phyloP scores from a whole-genome alignment of 2,329 filamentous ascomycete genomes.

The Fusarium kyushuense region DNA sequence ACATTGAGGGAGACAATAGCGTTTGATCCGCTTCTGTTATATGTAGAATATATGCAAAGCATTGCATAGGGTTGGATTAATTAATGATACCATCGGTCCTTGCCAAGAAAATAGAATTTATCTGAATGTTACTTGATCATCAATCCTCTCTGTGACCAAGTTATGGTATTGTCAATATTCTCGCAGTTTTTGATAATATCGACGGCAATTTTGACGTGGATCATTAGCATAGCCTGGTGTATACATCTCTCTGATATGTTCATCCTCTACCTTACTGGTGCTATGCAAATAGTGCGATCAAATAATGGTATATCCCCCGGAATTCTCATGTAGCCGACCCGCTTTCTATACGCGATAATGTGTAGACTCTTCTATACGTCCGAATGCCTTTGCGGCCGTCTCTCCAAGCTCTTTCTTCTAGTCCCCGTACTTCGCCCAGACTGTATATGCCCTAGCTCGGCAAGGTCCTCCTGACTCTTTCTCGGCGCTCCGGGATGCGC shows the following conservation, averaged over 20 bases:
- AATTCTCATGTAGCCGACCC: neutral
- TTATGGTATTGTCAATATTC: neutral
- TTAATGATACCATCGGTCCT: constrained; percentile 20
- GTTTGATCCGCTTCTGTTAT: constrained; percentile 19
- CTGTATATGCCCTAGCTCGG: constrained; percentile 50
- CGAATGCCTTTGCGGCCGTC: constrained; percentile 28
- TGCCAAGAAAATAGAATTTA: neutral
- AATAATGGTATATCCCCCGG: constrained; percentile 28
- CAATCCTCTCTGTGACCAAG: too few species aligned
- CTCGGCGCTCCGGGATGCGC: constrained; percentile 46
- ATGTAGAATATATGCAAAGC: neutral
- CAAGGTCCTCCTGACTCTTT: constrained; percentile 53
- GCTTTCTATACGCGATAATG: neutral
- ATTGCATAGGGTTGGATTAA: constrained; percentile 8
- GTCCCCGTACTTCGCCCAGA: constrained; percentile 50
- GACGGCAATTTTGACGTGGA: neutral
- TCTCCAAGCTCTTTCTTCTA: constrained; percentile 47
- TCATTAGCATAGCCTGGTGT: neutral
- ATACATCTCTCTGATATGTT: neutral
- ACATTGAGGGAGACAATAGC: constrained; percentile 15
- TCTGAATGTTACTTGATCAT: neutral
- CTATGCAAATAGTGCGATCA: neutral
- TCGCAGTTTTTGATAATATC: neutral
- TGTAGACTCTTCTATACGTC: constrained; percentile 11
- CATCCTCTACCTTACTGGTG: neutral